Evolutionary conservation across 1,284 basidiomycete genomes (phyloP), one percentile per base, ranked within the genome.

Genomic region (Somion occarium): DNA sequence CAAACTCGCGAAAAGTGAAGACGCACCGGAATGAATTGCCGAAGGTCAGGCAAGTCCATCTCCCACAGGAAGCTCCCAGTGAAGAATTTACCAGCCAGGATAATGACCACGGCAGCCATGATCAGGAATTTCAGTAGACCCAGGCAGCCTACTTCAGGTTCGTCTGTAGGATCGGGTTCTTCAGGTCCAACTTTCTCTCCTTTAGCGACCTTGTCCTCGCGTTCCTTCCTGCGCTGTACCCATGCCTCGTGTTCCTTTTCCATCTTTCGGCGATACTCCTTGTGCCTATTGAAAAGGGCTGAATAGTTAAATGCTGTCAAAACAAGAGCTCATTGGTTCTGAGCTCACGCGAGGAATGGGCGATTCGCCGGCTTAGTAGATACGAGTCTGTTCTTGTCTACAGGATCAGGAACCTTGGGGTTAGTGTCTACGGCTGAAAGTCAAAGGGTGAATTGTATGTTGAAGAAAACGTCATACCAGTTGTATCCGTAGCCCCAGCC

Each of bases 31-130:
- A 62, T 57, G 52, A 59, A 58, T 43, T 60, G 52, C 41, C 51
- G 51, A 53, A 63, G 44, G 55, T 58, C 58, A 22, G 61, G 61
- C 37, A 63, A 51, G 44, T 87, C 76, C 60, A 83, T 80, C 56
- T 91, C 88, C 87, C 89, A 93, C 18, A 82, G 66, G 64, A 82
- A 90, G 61, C 84, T 88, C 25, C 85, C 88, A 0, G 88, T 88
- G 63, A 93, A 73, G 68, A 93, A 91, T 64, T 88, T 86, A 44
- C 90, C 86, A 4, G 86, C 75, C 24, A 90, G 71, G 1, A 77
- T 58, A 42, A 78, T 57, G 54, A 82, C 69, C 46, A 87, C 59
- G 22, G 83, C 46, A 4, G 79, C 53, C 56, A 80, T 77, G 46
- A 88, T 56, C 37, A 91, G 58, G 63, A 88, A 83, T 64, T 87